These are phyloP conservation scores for Kregervanrija delftensis DNA, from an alignment of 805 yeast genomes.

Conservation along the genomic window DNA sequence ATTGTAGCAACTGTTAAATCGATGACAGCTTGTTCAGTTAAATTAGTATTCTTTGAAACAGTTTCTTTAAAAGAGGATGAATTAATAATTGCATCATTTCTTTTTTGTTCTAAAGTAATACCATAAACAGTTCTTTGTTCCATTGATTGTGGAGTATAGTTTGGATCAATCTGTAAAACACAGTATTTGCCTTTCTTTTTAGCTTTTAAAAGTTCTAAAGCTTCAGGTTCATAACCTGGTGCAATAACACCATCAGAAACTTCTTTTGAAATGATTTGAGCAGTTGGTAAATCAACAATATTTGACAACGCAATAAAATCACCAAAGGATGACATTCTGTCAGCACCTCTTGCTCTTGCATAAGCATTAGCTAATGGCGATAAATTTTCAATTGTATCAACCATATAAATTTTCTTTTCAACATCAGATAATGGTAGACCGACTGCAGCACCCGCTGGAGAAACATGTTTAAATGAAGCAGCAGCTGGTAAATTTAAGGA, in stretches of 20 bases:
- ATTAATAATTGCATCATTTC: slow-evolving; percentile 95
- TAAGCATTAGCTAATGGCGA: slow-evolving; percentile 97
- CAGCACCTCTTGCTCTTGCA: slow-evolving; percentile 99
- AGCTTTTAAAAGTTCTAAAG: slow-evolving; percentile 77
- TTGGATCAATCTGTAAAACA: slow-evolving; percentile 92
- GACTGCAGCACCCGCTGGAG: slow-evolving; percentile 98
- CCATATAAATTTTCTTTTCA: slow-evolving; percentile 94
- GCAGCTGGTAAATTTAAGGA: slow-evolving; percentile 96
- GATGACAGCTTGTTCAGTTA: slow-evolving; percentile 86
- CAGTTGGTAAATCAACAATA: slow-evolving; percentile 94
- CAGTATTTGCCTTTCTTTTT: slow-evolving; percentile 98
- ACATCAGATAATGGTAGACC: slow-evolving; percentile 87
- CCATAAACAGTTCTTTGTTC: slow-evolving; percentile 98
- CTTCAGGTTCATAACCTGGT: slow-evolving; percentile 92
- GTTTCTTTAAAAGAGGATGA: slow-evolving; percentile 86
- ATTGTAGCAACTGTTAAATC: slow-evolving; percentile 97
- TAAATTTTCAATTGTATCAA: slow-evolving; percentile 86
- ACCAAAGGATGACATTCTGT: slow-evolving; percentile 98
- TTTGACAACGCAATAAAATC: slow-evolving; percentile 97
- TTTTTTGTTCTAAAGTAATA: slow-evolving; percentile 88
- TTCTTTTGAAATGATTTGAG: slow-evolving; percentile 93
- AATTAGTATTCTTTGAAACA: slow-evolving; percentile 76
- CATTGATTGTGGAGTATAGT: slow-evolving; percentile 68
- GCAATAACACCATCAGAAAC: slow-evolving; percentile 99
- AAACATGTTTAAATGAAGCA: slow-evolving; percentile 97